Base-by-base conservation (phyloP, 805 yeast species). In the Starmera amethionina region DNA sequence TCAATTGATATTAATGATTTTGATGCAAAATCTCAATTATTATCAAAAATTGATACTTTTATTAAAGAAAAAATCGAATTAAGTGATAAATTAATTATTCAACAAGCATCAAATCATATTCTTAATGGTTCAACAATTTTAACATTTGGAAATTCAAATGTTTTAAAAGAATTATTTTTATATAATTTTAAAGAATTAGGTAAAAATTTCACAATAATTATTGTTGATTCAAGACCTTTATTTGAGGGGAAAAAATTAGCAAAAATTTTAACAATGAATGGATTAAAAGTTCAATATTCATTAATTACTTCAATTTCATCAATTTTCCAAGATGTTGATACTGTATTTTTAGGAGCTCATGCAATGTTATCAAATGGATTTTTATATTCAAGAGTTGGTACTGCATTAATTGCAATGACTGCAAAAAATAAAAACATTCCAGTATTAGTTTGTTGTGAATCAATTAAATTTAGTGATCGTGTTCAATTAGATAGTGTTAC, bases 401-500 rank as follows among this genome's bases (percentile, higher is more conserved):
- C 97, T 8, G 96, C 97, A 1, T 67, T 89, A 63, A 75, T 93
- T 36, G 95, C 97, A 8, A 85, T 90, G 86, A 77, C 83, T 63
- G 89, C 95, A 19, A 80, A 83, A 49, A 77, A 82, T 41, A 77
- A 89, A 55, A 84, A 88, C 54, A 84, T 93, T 38, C 97, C 98
- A 0, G 97, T 93, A 6, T 70, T 93, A 46, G 96, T 94, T 2
- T 86, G 96, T 54, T 90, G 97, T 64, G 98, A 93, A 62, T 79
- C 90, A 39, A 76, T 93, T 62, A 93, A 93, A 63, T 93, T 93
- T 56, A 79, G 94, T 25, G 97, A 93, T 59, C 79, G 93, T 51
- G 97, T 93, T 9, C 97, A 90, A 64, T 73, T 93, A 44, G 98
- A 93, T 59, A 80, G 95, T n/a, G 95, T 93, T 22, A 86, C 97